A percentile compares a stretch with the other conserved stretches of the same genome.
Conservation (phyloP, 192 early-diverging fungal genomes). For the Gamsiella multidivaricata region DNA sequence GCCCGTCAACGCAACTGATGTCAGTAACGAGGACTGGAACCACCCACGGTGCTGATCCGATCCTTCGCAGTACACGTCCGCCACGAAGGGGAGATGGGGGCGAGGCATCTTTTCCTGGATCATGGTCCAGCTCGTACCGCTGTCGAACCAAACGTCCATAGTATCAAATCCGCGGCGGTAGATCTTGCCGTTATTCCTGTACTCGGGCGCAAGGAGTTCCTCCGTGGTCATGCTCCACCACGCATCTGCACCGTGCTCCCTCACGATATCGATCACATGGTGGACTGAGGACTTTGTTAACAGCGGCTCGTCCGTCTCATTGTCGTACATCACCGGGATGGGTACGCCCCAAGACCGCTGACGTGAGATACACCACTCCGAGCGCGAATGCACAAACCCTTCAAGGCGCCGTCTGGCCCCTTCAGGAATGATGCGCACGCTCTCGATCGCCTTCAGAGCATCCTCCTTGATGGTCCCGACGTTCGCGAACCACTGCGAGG, state of each 20-base stretch:
- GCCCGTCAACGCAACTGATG: conserved; percentile 43
- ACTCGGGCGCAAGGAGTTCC: conserved; percentile 67
- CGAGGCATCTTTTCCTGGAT: conserved; percentile 59
- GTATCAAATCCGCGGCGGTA: conserved; percentile 78
- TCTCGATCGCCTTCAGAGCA: conserved; percentile 61
- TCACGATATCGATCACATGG: conserved; percentile 72
- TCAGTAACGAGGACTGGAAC: conserved; percentile 52
- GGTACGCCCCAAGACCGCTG: conserved; percentile 88
- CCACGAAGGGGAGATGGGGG: conserved; percentile 49
- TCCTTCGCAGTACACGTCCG: conserved; percentile 63
- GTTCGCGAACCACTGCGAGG: conserved; percentile 86
- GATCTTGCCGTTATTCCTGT: conserved; percentile 57
- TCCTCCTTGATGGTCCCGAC: conserved; percentile 67
- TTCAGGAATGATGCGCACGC: conserved; percentile 71
- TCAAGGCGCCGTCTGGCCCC: conserved; percentile 61
- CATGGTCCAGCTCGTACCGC: conserved; percentile 81
- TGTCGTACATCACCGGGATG: conserved; percentile 80
- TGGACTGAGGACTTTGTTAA: conserved; percentile 71
- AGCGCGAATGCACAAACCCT: conserved; percentile 72
- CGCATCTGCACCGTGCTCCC: conserved; percentile 67
- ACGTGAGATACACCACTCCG: conserved; percentile 88
- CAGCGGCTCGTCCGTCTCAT: conserved; percentile 67
- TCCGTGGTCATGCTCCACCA: conserved; percentile 79
- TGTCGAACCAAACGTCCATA: conserved; percentile 94
- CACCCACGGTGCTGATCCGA: conserved; percentile 54